Evolutionary conservation across 805 yeast genomes (phyloP).

Genomic region (Clavispora carvajalis): DNA sequence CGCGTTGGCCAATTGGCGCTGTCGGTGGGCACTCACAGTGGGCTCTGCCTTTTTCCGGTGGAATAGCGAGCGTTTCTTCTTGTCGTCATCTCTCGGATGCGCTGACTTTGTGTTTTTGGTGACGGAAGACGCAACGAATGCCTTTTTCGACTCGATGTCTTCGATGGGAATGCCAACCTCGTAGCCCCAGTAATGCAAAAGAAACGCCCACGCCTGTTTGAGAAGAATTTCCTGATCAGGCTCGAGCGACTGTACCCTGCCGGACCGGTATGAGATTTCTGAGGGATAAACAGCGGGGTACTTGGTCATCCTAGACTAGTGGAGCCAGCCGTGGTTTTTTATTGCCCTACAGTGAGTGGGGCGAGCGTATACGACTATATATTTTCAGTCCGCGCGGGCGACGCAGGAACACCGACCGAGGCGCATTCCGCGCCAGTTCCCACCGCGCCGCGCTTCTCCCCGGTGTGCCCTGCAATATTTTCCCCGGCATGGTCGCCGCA

Average conservation of each 20-base stretch:
- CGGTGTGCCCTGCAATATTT: no score
- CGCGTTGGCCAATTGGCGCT: slow-evolving; percentile 23
- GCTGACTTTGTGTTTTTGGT: slow-evolving; percentile 5
- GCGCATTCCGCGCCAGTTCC: no score
- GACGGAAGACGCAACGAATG: slow-evolving; percentile 28
- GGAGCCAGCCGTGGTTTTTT: no score
- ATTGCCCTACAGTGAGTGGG: no score
- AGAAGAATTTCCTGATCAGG: slow-evolving; percentile 15
- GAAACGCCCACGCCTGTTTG: slow-evolving; percentile 16
- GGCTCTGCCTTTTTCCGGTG: slow-evolving; percentile 13
- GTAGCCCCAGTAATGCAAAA: slow-evolving; percentile 41
- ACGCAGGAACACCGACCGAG: background rate
- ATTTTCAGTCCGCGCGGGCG: slow-evolving; percentile 2
- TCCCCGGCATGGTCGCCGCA: no score
- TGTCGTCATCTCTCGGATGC: no score
- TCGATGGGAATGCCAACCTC: slow-evolving; percentile 23
- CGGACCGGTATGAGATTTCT: slow-evolving; percentile 26
- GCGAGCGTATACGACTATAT: background rate
- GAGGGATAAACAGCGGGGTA: slow-evolving; percentile 16
- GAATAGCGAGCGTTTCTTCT: slow-evolving; percentile 29
- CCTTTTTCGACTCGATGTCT: slow-evolving; percentile 25
- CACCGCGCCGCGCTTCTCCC: no score
- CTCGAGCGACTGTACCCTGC: slow-evolving; percentile 33
- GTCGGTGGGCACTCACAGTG: slow-evolving; percentile 20
- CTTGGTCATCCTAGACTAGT: background rate